Conservation (phyloP, 2,329 filamentous ascomycete genomes). For the Nothophaeocryptopus gaeumannii region DNA sequence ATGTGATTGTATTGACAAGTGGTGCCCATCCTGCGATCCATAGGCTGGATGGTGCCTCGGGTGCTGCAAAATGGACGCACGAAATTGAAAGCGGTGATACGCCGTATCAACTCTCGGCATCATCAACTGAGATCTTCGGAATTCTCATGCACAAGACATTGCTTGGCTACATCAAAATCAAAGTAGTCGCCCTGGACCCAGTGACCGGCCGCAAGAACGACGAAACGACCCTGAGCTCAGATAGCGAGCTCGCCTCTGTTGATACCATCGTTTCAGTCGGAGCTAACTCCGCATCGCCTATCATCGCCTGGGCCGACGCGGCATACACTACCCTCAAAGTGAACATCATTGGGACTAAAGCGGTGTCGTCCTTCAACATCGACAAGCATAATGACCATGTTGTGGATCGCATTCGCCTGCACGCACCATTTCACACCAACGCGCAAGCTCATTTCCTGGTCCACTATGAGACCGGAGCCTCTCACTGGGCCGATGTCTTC, state of each 20-base stretch:
- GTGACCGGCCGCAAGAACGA: conserved; percentile 69
- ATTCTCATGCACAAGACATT: conserved; percentile 67
- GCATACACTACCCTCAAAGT: conserved; percentile 62
- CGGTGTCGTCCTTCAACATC: conserved; percentile 43
- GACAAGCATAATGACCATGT: conserved; percentile 36
- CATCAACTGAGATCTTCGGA: conserved; percentile 67
- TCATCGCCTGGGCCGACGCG: conserved; percentile 72
- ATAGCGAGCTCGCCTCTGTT: conserved; percentile 65
- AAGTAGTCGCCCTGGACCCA: conserved; percentile 70
- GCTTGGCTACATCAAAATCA: conserved; percentile 70
- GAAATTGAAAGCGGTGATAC: conserved; percentile 62
- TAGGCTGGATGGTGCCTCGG: conserved; percentile 69
- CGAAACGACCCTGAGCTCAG: conserved; percentile 69
- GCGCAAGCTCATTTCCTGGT: conserved; percentile 81
- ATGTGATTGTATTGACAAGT: conserved; percentile 66
- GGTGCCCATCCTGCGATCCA: conserved; percentile 61
- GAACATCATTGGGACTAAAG: conserved; percentile 61
- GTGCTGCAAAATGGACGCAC: conserved; percentile 75
- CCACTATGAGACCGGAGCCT: conserved; percentile 67
- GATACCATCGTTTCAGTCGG: conserved; percentile 72
- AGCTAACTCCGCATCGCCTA: conserved; percentile 69
- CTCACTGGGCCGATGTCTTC: conserved; percentile 81
- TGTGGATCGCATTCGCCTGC: conserved; percentile 59
- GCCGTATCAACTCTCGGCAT: conserved; percentile 73
- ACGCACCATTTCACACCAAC: conserved; percentile 69